Conservation (phyloP, 2,329 filamentous ascomycete genomes). For the Ustulina deusta region DNA sequence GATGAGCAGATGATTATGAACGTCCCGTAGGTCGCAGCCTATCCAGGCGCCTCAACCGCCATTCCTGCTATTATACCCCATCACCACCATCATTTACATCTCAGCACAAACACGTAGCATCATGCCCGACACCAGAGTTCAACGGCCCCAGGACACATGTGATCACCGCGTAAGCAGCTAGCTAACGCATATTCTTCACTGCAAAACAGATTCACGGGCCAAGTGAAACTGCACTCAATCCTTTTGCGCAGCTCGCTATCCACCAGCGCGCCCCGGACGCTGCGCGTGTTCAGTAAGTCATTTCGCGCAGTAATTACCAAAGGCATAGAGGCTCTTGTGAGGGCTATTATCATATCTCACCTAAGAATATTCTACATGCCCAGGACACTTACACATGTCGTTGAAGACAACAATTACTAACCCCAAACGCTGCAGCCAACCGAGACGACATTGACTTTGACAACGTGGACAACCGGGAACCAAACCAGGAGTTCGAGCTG, state of each 20-base stretch:
- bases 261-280: slow-evolving; percentile 78
- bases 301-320: neutral
- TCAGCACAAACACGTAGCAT: neutral
- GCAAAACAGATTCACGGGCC: slow-evolving; percentile 81
- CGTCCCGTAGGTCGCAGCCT: slow-evolving; percentile 75
- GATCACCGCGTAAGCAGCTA: neutral
- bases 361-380: neutral
- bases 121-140: neutral
- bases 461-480: slow-evolving; percentile 74
- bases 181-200: slow-evolving; percentile 21
- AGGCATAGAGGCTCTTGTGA: neutral
- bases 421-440: slow-evolving; percentile 65
- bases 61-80: neutral
- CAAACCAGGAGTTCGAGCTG: slow-evolving; percentile 80
- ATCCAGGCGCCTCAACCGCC: too few species aligned
- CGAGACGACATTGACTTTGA: slow-evolving; percentile 87
- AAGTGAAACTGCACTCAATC: slow-evolving; percentile 92
- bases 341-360: neutral
- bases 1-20: slow-evolving; percentile 96
- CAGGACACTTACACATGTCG: neutral
- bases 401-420: slow-evolving; percentile 3
- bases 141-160: neutral
- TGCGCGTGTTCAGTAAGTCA: slow-evolving; percentile 76
- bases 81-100: neutral
- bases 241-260: slow-evolving; percentile 83